These are phyloP conservation scores for Candida sp. DNA, from an alignment of 1,139 yeast genomes.

Conservation along the genomic window DNA sequence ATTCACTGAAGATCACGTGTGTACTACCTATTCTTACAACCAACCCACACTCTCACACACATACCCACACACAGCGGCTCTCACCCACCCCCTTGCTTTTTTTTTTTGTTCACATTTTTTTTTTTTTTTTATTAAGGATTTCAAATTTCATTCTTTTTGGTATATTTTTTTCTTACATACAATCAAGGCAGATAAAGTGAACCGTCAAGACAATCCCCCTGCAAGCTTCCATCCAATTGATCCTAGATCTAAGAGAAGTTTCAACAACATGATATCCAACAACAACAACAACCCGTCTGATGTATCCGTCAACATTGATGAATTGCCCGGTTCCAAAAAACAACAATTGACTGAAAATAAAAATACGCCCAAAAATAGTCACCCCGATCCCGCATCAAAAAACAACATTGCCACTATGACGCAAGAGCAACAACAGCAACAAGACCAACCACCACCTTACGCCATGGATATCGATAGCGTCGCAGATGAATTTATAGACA, in stretches of 20 bases:
- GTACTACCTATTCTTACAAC: neutral
- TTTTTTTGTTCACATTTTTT: neutral
- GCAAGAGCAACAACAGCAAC: constrained; percentile 7
- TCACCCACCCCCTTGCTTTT: neutral
- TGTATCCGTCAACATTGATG: constrained; percentile 10
- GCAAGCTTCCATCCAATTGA: constrained; percentile 12
- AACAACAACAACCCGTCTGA: constrained; percentile 15
- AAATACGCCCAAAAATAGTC: constrained; percentile 6
- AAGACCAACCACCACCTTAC: constrained; percentile 4
- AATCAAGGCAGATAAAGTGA: constrained; percentile 6
- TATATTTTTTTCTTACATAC: neutral
- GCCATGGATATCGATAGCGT: constrained; percentile 10
- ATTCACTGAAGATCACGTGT: too few relatives aligned
- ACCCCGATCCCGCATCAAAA: constrained; percentile 15
- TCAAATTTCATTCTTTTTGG: neutral
- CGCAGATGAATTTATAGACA: constrained; percentile 1
- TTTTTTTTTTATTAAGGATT: constrained; percentile 1
- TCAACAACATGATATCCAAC: constrained; percentile 17
- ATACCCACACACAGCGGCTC: neutral
- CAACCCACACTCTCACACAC: neutral
- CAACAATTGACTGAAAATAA: constrained; percentile 3
- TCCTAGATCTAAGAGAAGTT: constrained; percentile 17
- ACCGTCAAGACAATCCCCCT: constrained; percentile 2
- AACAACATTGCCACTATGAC: constrained; percentile 14
- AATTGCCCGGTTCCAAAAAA: constrained; percentile 9